Percentiles rank a stretch among this genome's conserved stretches.
phyloP scores from a whole-genome alignment of 352 stramenopile genomes.

The Pythium aquatile region DNA sequence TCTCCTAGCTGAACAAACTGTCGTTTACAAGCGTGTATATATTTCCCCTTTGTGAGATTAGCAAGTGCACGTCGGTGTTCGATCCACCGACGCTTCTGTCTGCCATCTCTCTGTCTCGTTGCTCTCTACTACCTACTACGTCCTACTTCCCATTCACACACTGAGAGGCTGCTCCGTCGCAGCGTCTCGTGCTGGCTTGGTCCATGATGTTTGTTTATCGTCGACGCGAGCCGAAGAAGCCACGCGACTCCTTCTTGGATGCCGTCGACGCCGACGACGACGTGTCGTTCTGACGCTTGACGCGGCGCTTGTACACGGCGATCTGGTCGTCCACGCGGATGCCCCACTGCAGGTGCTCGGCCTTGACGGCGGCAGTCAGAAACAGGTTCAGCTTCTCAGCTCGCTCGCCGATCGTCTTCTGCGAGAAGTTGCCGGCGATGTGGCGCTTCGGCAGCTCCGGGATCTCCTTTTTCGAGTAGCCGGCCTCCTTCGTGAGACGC shows the following conservation, averaged over 20 bases:
- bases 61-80: neutral
- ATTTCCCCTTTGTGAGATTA: neutral
- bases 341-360: conserved; percentile 85
- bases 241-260: conserved; percentile 28
- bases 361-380: conserved; percentile 65
- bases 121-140: conserved; percentile 15
- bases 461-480: conserved; percentile 82
- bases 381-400: conserved; percentile 88
- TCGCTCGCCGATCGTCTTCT: conserved; percentile 78
- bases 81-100: conserved; percentile 7
- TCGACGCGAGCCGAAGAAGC: conserved; percentile 64
- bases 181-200: neutral
- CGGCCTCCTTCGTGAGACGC: conserved; percentile 82
- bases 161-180: neutral
- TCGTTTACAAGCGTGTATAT: neutral
- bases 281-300: conserved; percentile 56
- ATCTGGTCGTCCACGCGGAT: conserved; percentile 88
- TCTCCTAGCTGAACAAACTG: too few species aligned
- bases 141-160: neutral
- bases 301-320: conserved; percentile 86
- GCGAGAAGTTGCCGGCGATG: conserved; percentile 81
- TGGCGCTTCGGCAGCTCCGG: conserved; percentile 82
- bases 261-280: conserved; percentile 16
- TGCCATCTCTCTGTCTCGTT: neutral
- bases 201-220: conserved; percentile 38